phyloP scores from a whole-genome alignment of 352 stramenopile species.

The Globisporangium viniferum region DNA sequence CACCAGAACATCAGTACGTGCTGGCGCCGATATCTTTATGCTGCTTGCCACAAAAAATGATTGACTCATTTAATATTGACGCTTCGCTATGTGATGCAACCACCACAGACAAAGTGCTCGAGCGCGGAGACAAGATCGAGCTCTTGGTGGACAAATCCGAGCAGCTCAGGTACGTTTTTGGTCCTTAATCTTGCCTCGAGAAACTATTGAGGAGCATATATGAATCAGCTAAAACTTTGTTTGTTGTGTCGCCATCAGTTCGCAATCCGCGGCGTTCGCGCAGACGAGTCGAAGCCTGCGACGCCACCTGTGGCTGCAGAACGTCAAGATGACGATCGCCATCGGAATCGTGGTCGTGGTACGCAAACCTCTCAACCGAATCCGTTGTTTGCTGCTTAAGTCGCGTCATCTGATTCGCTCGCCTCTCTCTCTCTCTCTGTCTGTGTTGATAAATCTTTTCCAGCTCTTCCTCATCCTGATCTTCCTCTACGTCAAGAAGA shows the following conservation, averaged over 20 bases:
- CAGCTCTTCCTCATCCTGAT: conserved; percentile 48
- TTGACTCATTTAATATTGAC: not conserved
- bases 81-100: not conserved
- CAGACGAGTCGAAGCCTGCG: conserved; percentile 80
- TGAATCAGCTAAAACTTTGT: not conserved
- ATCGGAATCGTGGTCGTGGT: conserved; percentile 68
- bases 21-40: not conserved
- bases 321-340: conserved; percentile 86
- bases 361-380: conserved; percentile 13
- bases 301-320: conserved; percentile 83
- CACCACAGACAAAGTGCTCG: conserved; percentile 65
- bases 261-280: conserved; percentile 76
- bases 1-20: conserved; percentile 81
- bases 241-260: conserved; percentile 28
- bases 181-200: not conserved
- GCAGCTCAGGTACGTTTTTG: conserved; percentile 62
- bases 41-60: not conserved
- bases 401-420: too few relatives aligned
- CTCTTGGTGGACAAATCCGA: conserved; percentile 85
- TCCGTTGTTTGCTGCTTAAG: too few relatives aligned
- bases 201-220: not conserved
- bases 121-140: conserved; percentile 87
- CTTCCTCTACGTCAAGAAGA: conserved; percentile 54
- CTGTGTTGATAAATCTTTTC: conserved; percentile 2
- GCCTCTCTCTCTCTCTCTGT: not conserved